These are phyloP conservation scores for Agrostemma githago DNA, from an alignment of 148 eudicot species.

Conservation along the genomic window DNA sequence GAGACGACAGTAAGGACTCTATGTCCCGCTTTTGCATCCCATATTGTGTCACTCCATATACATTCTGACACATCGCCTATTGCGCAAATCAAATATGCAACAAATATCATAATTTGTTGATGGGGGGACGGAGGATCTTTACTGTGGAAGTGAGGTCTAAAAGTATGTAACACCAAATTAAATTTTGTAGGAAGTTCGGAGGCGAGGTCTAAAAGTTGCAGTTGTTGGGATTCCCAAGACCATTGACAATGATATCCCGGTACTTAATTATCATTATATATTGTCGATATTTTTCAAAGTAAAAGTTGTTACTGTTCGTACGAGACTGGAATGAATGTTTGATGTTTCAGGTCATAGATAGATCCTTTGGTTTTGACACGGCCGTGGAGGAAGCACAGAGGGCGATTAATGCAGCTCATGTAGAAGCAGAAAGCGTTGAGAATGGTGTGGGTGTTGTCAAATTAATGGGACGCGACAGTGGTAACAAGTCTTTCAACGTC, in stretches of 20 bases:
- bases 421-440: constrained; percentile 43
- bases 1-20: too few relatives aligned
- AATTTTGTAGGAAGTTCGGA: constrained; percentile 42
- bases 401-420: constrained; percentile 50
- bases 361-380: constrained; percentile 48
- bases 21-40: too few relatives aligned
- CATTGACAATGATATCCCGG: constrained; percentile 60
- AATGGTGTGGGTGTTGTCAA: constrained; percentile 46
- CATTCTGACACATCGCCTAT: too few relatives aligned
- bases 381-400: constrained; percentile 55
- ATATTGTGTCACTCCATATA: too few relatives aligned
- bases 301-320: background rate
- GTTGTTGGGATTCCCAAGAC: constrained; percentile 56
- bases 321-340: background rate
- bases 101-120: too few relatives aligned
- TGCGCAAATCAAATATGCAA: too few relatives aligned
- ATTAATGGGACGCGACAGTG: constrained; percentile 45
- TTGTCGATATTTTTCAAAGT: background rate
- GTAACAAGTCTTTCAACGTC: constrained; percentile 23
- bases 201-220: constrained; percentile 50
- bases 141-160: too few relatives aligned
- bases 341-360: constrained; percentile 40
- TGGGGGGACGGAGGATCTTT: too few relatives aligned
- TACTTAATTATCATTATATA: constrained; percentile 15
- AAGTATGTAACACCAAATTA: too few relatives aligned